These are phyloP conservation scores for Tilletia walkeri DNA, from an alignment of 1,284 basidiomycete species.

Conservation along the genomic window DNA sequence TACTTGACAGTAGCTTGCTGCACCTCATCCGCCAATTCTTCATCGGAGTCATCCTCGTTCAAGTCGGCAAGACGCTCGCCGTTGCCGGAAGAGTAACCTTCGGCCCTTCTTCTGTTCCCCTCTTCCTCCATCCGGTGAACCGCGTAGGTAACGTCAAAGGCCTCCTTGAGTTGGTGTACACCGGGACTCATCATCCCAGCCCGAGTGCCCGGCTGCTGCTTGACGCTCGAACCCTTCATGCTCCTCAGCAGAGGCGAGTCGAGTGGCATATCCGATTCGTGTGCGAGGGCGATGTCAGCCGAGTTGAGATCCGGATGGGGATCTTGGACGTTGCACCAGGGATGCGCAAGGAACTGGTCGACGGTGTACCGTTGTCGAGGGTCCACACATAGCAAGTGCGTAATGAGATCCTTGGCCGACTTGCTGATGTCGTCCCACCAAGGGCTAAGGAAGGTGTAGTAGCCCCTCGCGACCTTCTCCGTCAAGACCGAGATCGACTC, in stretches of 20 bases:
- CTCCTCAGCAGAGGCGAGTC: constrained; percentile 88
- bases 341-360: constrained; percentile 93
- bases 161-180: constrained; percentile 78
- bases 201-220: constrained; percentile 17
- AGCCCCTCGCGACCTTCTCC: constrained; percentile 94
- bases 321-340: constrained; percentile 74
- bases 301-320: constrained; percentile 48
- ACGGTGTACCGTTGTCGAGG: constrained; percentile 93
- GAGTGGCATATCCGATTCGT: constrained; percentile 63
- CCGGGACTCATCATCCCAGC: constrained; percentile 84
- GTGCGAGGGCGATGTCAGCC: constrained; percentile 43
- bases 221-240: constrained; percentile 59
- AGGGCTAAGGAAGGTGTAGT: constrained; percentile 96
- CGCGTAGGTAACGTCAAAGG: constrained; percentile 98
- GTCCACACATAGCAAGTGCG: constrained; percentile 91
- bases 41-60: constrained; percentile 80
- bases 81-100: constrained; percentile 55
- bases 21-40: constrained; percentile 41
- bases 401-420: constrained; percentile 90
- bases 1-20: constrained; percentile 36
- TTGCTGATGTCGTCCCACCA: constrained; percentile 98
- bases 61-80: constrained; percentile 66
- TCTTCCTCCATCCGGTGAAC: constrained; percentile 99
- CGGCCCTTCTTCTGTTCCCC: constrained; percentile 66
- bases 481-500: constrained; percentile 97